phyloP scores from a whole-genome alignment of 2,329 filamentous ascomycete species.

The Sclerotinia glacialis region DNA sequence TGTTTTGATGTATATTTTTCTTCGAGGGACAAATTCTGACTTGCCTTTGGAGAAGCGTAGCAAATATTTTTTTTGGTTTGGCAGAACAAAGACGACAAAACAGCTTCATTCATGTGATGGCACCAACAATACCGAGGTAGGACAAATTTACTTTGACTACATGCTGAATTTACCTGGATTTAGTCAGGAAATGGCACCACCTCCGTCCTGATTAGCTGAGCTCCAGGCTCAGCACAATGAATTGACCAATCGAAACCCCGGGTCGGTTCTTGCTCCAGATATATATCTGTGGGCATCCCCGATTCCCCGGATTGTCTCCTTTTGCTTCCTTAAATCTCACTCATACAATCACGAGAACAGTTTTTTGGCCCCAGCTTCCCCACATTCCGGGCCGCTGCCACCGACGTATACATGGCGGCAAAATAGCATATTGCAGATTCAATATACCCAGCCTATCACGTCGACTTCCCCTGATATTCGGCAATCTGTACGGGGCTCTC shows the following conservation, averaged over 20 bases:
- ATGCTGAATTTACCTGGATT: too few species aligned
- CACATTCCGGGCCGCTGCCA: conserved; percentile 17
- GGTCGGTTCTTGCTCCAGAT: neutral
- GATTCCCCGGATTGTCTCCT: neutral
- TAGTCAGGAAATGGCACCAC: neutral
- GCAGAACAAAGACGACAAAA: too few species aligned
- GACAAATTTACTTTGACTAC: too few species aligned
- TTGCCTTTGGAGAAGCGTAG: too few species aligned
- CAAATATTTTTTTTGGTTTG: too few species aligned
- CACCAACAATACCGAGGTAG: too few species aligned
- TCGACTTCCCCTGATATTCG: conserved; percentile 6
- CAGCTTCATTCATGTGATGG: too few species aligned
- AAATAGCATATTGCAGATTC: neutral
- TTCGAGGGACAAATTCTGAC: too few species aligned
- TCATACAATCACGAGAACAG: conserved; percentile 15
- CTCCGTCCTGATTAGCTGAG: neutral
- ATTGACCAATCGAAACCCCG: too few species aligned
- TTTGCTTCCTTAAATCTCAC: conserved; percentile 4
- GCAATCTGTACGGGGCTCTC: too few species aligned
- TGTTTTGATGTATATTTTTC: too few species aligned
- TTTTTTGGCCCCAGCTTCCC: neutral
- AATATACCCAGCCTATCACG: conserved; percentile 19
- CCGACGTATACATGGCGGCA: conserved; percentile 17
- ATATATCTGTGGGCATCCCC: neutral
- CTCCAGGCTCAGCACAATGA: neutral